Base-by-base conservation (phyloP, 345 rosid genomes). In the Brassica juncea region DNA sequence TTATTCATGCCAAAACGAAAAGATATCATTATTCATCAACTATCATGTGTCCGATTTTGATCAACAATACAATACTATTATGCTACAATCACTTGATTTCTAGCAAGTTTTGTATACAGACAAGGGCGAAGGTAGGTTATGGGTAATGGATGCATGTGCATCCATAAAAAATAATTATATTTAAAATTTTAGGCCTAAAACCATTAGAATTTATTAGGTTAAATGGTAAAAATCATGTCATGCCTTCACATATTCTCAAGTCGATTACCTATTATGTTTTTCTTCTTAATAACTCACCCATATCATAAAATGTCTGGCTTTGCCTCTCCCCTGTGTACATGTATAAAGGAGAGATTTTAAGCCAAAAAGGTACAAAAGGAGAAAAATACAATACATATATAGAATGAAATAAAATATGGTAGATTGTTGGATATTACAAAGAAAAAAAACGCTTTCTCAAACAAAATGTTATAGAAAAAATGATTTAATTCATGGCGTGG, bases 401-500 rank as follows among this genome's bases (percentile, higher is more conserved):
- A 25, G 5, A 30, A 68, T 70, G 54, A 27, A 59, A 60, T 60
- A 60, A 60, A 60, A 64, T 54, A 61, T 62, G 75, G 65, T 70
- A 39, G 74, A 61, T 14, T 42, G 70, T 31, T 52, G 2, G 21
- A 71, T 35, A 66, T 5, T 35, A 65, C 2, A 35, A 2, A 37
- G 3, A 71, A 16, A 49, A 55, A 5, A 5, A 15, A 47, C n/a
- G 2, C 58, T 4, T 52, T 52, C 21, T 52, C 58, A 52, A 52
- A 52, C 11, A 2, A 52, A 5, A 47, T 47, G n/a, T 14, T 14
- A 14, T 47, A 47, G 15, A 35, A 14, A 12, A 57, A 30, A 8
- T 28, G 21, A 3, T 37, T 66, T 58, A 66, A 72, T 30, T 78
- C 77, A 79, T 73, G 70, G 70, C 42, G 73, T 73, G 68, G 16